Base-by-base conservation (phyloP, 2,329 filamentous ascomycete species). In the Clarireedia paspali region DNA sequence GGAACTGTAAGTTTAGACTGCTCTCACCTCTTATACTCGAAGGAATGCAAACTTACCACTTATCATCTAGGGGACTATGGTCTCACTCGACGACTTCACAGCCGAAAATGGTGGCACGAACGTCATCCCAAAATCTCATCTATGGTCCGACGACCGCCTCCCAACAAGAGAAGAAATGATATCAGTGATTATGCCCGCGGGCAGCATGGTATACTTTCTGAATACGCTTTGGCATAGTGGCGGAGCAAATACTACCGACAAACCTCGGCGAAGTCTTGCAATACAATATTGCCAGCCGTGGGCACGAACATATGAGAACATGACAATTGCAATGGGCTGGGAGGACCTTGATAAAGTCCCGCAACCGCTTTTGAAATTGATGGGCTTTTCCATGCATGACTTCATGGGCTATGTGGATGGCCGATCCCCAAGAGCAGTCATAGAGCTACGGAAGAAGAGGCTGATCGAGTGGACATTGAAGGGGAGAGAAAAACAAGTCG, bases 281-380 rank as follows among this genome's bases (percentile, higher is more conserved):
- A 54, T 67, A 1, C 66, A 68, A 48, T 68, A 68, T 48, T 68
- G 66, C 44, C 65, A 68, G 55, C 66, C 63, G 5, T 77, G 67
- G 67, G 67, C 71, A 24, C 60, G 71, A n/a, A 65, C 68, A n/a
- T 64, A 63, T 49, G 71, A 72, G 59, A 73, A 73, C 50, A 67
- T 70, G 61, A 67, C 68, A 6, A 59, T 73, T 5, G 67, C 70
- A 12, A 67, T 71, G 52, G 68, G 70, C 12, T 67, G 64, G 65
- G 62, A 68, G 42, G 59, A 68, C 46, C 27, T 67, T 42, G 64
- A 68, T 59, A 42, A 56, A 15, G 57, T 67, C 4, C 64, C 65
- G 5, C 62, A 67, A 47, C 60, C 45, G 24, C 47, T 68, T 4
- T 49, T 66, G 51, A 44, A 45, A 27, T 48, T 67, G 58, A 63